Evolutionary conservation across 257 asterid species (phyloP), one percentile per base, ranked within the genome.

Genomic region (Plantago elongata): DNA sequence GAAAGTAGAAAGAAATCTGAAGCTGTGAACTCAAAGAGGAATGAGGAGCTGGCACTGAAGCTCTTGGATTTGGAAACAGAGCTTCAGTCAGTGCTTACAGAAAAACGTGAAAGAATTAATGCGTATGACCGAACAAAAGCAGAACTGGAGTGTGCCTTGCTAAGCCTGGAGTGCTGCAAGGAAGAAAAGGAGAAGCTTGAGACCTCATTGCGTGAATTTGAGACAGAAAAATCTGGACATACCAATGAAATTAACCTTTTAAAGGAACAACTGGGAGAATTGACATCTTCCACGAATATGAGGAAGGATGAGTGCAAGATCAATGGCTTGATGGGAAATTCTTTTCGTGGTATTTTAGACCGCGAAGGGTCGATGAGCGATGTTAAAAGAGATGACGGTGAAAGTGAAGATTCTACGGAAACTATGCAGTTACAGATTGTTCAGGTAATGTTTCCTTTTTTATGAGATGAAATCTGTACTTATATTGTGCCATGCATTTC

Each of bases 101-200:
- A 93, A 55, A 87, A 84, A 73, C 95, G 94, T 55, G 97, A 89
- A 56, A 85, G 74, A 60, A 73, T 69, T 63, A 85, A 79, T 11
- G 81, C 81, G 62, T 90, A 77, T 71, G 97, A 93, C 60, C 60
- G 89, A 22, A 61, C 78, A 69, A 82, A 81, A 74, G 88, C 95
- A 57, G 97, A 89, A 79, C 77, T 89, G 75, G 99, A 93, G 68
- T 93, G 96, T 71, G 94, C 96, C 15, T 64, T 78, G 16, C 84
- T 87, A 54, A 89, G 97, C 82, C 78, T 89, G 22, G 99, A 89
- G 76, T 93, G 99, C 66, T 93, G 97, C 81, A 93, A 79, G 87
- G 99, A 93, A 83, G 99, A 93, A 69, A 85, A 85, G 73, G 97
- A 82, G 66, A 89, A 83, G 72, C 79, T 85, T 44, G 82, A 72